These are phyloP conservation scores for Panaeolus cyanescens DNA, from an alignment of 768 basidiomycete species.

Conservation along the genomic window DNA sequence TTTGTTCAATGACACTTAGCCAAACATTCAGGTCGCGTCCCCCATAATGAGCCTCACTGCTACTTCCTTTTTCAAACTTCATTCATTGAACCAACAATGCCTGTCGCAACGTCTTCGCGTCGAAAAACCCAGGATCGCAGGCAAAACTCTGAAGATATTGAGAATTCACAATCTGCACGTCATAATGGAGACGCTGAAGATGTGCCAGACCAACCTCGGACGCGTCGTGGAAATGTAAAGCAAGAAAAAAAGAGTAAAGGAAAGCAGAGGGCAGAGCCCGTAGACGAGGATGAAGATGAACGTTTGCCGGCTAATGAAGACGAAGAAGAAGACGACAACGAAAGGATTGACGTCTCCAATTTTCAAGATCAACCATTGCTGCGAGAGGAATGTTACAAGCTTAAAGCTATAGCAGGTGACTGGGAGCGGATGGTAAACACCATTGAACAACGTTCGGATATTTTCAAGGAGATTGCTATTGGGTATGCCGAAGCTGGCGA, in stretches of 20 bases:
- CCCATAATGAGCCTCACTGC: slow-evolving; percentile 16
- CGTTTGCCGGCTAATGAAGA: slow-evolving; percentile 21
- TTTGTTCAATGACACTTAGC: slow-evolving; percentile 23
- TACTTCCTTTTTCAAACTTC: slow-evolving; percentile 10
- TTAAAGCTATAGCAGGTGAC: slow-evolving; percentile 61
- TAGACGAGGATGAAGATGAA: slow-evolving; percentile 17
- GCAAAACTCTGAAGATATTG: slow-evolving; percentile 61
- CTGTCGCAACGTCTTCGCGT: slow-evolving; percentile 40
- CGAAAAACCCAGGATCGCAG: slow-evolving; percentile 38
- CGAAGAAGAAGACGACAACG: slow-evolving; percentile 48
- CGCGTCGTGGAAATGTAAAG: slow-evolving; percentile 32
- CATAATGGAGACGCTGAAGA: slow-evolving; percentile 37
- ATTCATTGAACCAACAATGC: slow-evolving; percentile 30
- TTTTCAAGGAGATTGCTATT: slow-evolving; percentile 42
- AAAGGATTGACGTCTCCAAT: slow-evolving; percentile 58
- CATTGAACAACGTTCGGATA: slow-evolving; percentile 48
- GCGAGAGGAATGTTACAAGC: slow-evolving; percentile 48
- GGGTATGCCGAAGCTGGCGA: slow-evolving; percentile 66
- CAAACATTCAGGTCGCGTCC: slow-evolving; percentile 40
- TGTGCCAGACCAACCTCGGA: slow-evolving; percentile 44
- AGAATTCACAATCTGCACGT: slow-evolving; percentile 49
- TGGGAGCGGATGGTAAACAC: slow-evolving; percentile 59
- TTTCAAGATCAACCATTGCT: slow-evolving; percentile 70
- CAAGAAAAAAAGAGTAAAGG: slow-evolving; percentile 34
- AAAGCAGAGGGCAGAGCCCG: slow-evolving; percentile 28